Evolutionary conservation across 2,329 filamentous ascomycete genomes (phyloP).

Genomic region (Thelonectria blattea): DNA sequence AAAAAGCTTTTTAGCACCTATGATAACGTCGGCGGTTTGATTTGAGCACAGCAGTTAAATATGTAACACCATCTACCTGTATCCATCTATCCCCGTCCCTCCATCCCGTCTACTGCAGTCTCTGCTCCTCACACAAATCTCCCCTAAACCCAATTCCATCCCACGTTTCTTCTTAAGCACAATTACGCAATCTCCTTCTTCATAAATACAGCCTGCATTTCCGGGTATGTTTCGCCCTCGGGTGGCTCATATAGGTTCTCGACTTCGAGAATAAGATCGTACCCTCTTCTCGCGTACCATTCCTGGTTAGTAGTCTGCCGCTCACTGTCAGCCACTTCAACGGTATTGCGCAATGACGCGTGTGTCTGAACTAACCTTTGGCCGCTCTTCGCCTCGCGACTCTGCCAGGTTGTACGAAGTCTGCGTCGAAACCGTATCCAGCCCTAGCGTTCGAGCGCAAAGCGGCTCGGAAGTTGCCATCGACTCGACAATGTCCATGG

Average conservation of each 20-base stretch:
- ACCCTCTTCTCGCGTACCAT: conserved; percentile 40
- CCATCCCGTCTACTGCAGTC: too few species aligned
- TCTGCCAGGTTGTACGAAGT: conserved; percentile 19
- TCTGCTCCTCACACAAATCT: too few species aligned
- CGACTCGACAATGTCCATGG: conserved; percentile 39
- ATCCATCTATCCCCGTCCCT: too few species aligned
- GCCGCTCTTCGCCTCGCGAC: conserved; percentile 1
- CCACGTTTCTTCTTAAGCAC: neutral
- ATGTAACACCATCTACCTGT: too few species aligned
- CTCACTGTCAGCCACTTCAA: neutral
- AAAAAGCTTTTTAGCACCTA: too few species aligned
- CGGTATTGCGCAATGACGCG: neutral
- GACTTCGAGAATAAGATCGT: conserved; percentile 32
- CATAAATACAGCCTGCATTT: conserved; percentile 20
- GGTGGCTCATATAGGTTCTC: conserved; percentile 22
- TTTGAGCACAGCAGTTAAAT: too few species aligned
- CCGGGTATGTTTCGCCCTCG: neutral
- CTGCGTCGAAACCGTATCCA: conserved; percentile 38
- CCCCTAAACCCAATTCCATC: neutral
- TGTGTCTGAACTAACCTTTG: conserved; percentile 11
- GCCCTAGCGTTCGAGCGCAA: conserved; percentile 32
- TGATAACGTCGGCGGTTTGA: too few species aligned
- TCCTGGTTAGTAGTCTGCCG: conserved; percentile 36
- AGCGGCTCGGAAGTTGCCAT: conserved; percentile 37
- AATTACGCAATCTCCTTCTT: conserved; percentile 15